A percentile compares a stretch with the other conserved stretches of the same genome.
phyloP scores from a whole-genome alignment of 768 basidiomycete genomes.

The Auriculariales sp. region DNA sequence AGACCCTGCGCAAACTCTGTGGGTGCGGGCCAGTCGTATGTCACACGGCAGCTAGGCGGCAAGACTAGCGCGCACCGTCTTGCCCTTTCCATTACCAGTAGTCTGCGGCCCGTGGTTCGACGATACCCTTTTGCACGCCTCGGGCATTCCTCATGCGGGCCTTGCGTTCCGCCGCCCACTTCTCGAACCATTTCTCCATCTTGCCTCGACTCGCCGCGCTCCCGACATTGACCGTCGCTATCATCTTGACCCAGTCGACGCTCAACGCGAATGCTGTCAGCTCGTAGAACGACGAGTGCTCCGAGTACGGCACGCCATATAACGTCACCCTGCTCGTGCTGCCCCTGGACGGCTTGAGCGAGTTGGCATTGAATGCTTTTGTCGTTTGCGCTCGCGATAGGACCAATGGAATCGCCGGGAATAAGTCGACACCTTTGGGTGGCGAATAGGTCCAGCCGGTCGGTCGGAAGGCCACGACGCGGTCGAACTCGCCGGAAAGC shows the following conservation, averaged over 20 bases:
- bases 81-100: too few species aligned
- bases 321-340: slow-evolving; percentile 57
- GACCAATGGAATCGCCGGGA: slow-evolving; percentile 52
- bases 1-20: too few species aligned
- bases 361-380: slow-evolving; percentile 52
- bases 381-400: slow-evolving; percentile 51
- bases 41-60: too few species aligned
- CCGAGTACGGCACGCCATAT: slow-evolving; percentile 83
- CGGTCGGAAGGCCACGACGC: slow-evolving; percentile 72
- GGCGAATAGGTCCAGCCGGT: slow-evolving; percentile 90
- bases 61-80: too few species aligned
- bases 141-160: slow-evolving; percentile 30
- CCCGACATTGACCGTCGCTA: slow-evolving; percentile 88
- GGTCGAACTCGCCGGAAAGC: slow-evolving; percentile 56
- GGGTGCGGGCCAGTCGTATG: too few species aligned
- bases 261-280: slow-evolving; percentile 90
- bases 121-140: slow-evolving; percentile 9
- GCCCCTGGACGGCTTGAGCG: slow-evolving; percentile 54
- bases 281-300: slow-evolving; percentile 93
- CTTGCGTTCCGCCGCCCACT: slow-evolving; percentile 76
- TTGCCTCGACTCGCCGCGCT: slow-evolving; percentile 58
- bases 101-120: slow-evolving; percentile 25
- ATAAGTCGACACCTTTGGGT: slow-evolving; percentile 44
- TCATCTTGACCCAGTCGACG: slow-evolving; percentile 73
- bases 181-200: slow-evolving; percentile 81